Evolutionary conservation across 2,329 filamentous ascomycete genomes (phyloP).

Genomic region (Trichoderma citrinoviride): DNA sequence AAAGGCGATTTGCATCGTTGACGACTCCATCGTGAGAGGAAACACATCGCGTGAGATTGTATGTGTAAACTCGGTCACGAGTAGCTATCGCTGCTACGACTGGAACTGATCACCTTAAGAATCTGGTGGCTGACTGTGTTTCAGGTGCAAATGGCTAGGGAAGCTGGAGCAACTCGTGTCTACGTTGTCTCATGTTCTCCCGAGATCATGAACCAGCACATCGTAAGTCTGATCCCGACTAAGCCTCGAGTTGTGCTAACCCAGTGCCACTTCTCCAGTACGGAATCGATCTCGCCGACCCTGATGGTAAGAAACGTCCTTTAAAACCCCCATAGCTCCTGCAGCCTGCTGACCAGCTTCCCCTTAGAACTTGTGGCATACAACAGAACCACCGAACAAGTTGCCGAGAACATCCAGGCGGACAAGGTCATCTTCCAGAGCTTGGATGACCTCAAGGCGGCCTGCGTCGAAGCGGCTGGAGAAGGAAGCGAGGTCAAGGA

Average conservation of each 20-base stretch:
- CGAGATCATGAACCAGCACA: slow-evolving; percentile 79
- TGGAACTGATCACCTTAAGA: not conserved
- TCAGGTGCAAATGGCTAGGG: slow-evolving; percentile 66
- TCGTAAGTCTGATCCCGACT: slow-evolving; percentile 55
- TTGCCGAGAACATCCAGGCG: slow-evolving; percentile 40
- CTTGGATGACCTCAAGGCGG: slow-evolving; percentile 73
- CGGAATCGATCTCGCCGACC: slow-evolving; percentile 48
- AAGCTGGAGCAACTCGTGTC: slow-evolving; percentile 78
- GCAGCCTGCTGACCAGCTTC: not conserved
- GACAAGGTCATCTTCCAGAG: slow-evolving; percentile 56
- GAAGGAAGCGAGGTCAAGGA: slow-evolving; percentile 52
- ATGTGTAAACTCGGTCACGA: not conserved
- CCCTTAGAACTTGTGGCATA: slow-evolving; percentile 43
- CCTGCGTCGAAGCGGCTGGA: slow-evolving; percentile 71
- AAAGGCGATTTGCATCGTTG: slow-evolving; percentile 70
- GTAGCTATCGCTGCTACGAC: not conserved
- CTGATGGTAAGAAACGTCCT: slow-evolving; percentile 29
- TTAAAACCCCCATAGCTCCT: slow-evolving; percentile 6
- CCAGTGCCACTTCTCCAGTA: slow-evolving; percentile 32
- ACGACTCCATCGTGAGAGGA: slow-evolving; percentile 34
- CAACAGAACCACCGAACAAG: slow-evolving; percentile 39
- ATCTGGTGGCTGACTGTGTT: not conserved
- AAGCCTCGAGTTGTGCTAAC: not conserved
- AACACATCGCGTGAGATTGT: slow-evolving; percentile 29
- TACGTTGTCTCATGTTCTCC: slow-evolving; percentile 82